Conservation (phyloP, 176 grass and related monocot genomes). For the Aegilops bicornis region DNA sequence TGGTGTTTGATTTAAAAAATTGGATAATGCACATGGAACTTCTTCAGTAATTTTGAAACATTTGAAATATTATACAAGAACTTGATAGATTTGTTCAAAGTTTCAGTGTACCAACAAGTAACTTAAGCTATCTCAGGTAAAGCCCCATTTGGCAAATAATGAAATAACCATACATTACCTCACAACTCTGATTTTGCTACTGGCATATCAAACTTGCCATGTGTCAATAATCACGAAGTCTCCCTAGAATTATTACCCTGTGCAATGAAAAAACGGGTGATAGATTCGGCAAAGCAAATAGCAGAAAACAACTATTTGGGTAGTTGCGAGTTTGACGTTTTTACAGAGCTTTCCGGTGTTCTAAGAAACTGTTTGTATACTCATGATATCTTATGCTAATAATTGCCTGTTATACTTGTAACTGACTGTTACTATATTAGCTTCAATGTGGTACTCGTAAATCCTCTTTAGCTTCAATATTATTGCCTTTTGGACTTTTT, state of each 20-base stretch:
- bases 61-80: background rate
- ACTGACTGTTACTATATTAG: background rate
- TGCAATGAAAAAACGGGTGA: background rate
- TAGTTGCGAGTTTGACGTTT: background rate
- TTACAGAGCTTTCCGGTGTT: background rate
- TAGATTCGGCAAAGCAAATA: background rate
- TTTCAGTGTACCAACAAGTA: background rate
- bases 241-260: background rate
- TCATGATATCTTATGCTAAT: background rate
- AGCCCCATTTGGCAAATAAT: background rate
- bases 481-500: background rate
- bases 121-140: background rate
- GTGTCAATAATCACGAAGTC: background rate
- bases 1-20: background rate
- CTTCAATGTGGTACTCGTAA: conserved; percentile 3
- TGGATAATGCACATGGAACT: background rate
- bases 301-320: background rate
- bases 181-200: background rate
- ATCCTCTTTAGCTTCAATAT: background rate
- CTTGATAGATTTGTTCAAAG: background rate
- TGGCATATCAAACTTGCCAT: background rate
- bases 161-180: background rate
- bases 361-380: conserved; percentile 9
- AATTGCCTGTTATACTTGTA: background rate
- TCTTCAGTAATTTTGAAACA: background rate